Evolutionary conservation across 2,329 filamentous ascomycete species (phyloP).

Genomic region (Dothistroma septosporum): DNA sequence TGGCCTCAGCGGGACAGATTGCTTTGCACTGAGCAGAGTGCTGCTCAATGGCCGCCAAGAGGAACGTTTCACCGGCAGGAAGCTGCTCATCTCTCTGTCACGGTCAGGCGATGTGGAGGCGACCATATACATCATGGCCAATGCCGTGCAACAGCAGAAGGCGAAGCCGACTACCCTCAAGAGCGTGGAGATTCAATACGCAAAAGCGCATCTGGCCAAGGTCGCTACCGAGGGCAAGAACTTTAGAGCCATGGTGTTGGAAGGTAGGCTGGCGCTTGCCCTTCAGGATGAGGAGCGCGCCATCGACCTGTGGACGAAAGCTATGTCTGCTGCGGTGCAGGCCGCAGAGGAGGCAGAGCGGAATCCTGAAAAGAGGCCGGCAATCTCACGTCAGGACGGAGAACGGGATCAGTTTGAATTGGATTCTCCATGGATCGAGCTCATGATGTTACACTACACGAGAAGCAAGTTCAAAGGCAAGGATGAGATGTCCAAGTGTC

Average conservation of each 20-base stretch:
- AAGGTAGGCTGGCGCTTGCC: slow-evolving; percentile 27
- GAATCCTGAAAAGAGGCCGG: not conserved
- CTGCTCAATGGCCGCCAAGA: not conserved
- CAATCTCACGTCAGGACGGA: not conserved
- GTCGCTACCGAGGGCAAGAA: slow-evolving; percentile 21
- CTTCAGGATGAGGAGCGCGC: slow-evolving; percentile 26
- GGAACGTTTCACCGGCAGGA: slow-evolving; percentile 17
- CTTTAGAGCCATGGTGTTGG: slow-evolving; percentile 29
- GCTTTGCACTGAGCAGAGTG: not conserved
- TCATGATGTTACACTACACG: slow-evolving; percentile 25
- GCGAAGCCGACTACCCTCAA: slow-evolving; percentile 18
- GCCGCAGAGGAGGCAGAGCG: slow-evolving; percentile 6
- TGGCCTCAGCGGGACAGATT: not conserved
- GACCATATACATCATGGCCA: slow-evolving; percentile 25
- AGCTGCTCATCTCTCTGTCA: slow-evolving; percentile 24
- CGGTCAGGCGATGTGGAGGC: slow-evolving; percentile 23
- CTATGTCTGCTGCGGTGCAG: slow-evolving; percentile 23
- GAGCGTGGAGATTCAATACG: slow-evolving; percentile 15
- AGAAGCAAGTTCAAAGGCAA: slow-evolving; percentile 9
- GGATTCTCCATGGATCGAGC: slow-evolving; percentile 32
- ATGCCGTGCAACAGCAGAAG: slow-evolving; percentile 16
- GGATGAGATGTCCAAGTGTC: slow-evolving; percentile 25
- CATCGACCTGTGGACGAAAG: slow-evolving; percentile 27
- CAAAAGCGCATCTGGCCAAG: slow-evolving; percentile 22
- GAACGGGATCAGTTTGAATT: slow-evolving; percentile 22